phyloP scores from a whole-genome alignment of 257 asterid genomes.

The Cinchona pubescens region DNA sequence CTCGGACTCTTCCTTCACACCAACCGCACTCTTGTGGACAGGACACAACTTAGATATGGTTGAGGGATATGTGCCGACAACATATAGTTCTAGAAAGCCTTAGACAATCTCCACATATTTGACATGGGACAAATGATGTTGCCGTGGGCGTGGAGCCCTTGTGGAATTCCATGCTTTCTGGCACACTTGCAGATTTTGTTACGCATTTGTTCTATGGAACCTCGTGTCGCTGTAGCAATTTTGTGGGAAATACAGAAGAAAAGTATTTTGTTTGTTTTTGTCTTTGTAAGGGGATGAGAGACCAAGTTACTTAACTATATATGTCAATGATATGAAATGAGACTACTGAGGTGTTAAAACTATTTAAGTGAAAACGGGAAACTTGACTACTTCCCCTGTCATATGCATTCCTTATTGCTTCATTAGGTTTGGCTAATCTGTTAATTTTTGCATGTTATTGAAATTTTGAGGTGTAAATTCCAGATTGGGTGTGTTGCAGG shows the following conservation, averaged over 20 bases:
- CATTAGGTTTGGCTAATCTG: background rate
- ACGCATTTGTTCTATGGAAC: too few species aligned
- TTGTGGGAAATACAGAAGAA: background rate
- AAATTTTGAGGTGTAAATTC: background rate
- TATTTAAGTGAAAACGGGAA: background rate
- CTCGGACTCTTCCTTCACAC: too few species aligned
- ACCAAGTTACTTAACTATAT: background rate
- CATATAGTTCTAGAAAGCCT: background rate
- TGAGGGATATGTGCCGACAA: too few species aligned
- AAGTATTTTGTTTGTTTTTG: background rate
- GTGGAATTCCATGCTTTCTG: background rate
- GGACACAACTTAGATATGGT: too few species aligned
- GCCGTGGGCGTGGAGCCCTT: background rate
- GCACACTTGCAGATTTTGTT: background rate
- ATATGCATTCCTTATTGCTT: too few species aligned
- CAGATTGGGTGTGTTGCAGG: constrained; percentile 37
- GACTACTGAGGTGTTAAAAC: too few species aligned
- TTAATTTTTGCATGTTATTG: background rate
- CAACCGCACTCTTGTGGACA: too few species aligned
- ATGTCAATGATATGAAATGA: background rate
- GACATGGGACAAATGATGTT: background rate
- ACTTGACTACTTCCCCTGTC: background rate
- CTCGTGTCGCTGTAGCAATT: background rate
- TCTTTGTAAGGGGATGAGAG: background rate
- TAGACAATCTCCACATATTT: background rate